Evolutionary conservation across 495 filamentous ascomycete species (phyloP), one percentile per base, ranked within the genome.

Genomic region (Daldinia caldariorum): DNA sequence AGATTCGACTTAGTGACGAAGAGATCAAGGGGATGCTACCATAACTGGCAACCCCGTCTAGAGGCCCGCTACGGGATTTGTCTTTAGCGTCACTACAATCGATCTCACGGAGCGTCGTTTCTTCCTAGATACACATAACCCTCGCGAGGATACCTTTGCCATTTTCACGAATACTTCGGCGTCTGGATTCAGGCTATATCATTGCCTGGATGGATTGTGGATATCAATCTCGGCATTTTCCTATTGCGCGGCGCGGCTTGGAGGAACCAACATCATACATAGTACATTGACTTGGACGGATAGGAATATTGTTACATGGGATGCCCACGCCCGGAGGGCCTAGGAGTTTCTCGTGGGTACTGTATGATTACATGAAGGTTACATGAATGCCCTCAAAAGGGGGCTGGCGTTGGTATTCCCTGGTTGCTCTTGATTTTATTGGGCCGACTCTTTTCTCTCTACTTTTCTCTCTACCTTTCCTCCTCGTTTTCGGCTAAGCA

Each of bases 1-100:
- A 91, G 67, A 91, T 91, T 59, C 72, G 81, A 62, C 79, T 91
- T 38, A 89, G 81, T 69, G 89, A 91, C 65, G 89, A 88, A 73
- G 85, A 88, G 77, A 82, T 84, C 66, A 84, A 85, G 76, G 78
- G 80, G 58, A 86, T 88, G 78, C 74, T 88, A 18, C 85, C 85
- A 16, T 82, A 82, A 80, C 79, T 29, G 13, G 41, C 37, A 35
- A 70, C 16, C 29, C 9, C 29, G 14, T 39, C 20, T 39, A 49
- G 34, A 34, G 16, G 41, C 29, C 50, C 50, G 5, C 31, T 7
- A 35, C 37, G 22, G 35, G 53, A 38, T 26, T 20, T 37, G 39
- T 18, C 55, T 56, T 50, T 22, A 54, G 38, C 31, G 18, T 18
- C 51, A 39, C 38, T 22, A 10, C 50, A 43, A n/a, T 50, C 20